A percentile compares a stretch with the other conserved stretches of the same genome.
Conservation (phyloP, 2,329 filamentous ascomycete species). For the Amauroascus verrucosus region DNA sequence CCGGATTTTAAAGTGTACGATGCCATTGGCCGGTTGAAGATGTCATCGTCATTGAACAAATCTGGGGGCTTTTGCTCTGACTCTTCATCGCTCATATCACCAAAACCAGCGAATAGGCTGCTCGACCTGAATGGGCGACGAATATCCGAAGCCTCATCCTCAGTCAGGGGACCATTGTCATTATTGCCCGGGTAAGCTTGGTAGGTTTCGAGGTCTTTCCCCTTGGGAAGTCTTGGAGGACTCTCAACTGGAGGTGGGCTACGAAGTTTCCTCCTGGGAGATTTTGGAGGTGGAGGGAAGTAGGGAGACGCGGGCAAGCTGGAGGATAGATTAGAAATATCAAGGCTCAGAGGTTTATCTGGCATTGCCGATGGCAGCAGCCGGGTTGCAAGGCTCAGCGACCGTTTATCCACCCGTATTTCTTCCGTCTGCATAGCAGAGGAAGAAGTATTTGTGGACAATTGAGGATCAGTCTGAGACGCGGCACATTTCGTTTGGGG, state of each 20-base stretch:
- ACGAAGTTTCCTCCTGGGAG: constrained; percentile 22
- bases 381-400: constrained; percentile 64
- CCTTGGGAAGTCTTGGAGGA: constrained; percentile 30
- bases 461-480: constrained; percentile 60
- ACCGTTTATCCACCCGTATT: constrained; percentile 70
- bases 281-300: constrained; percentile 28
- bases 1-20: constrained; percentile 35
- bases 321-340: constrained; percentile 16
- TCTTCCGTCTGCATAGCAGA: constrained; percentile 76
- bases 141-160: constrained; percentile 43
- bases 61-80: constrained; percentile 21
- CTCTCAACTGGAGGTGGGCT: constrained; percentile 33
- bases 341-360: constrained; percentile 38
- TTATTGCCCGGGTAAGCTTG: constrained; percentile 70
- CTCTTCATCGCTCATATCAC: constrained; percentile 51
- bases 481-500: constrained; percentile 70
- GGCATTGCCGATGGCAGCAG: constrained; percentile 67
- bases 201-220: constrained; percentile 35
- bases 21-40: constrained; percentile 37
- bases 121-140: constrained; percentile 65
- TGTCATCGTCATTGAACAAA: constrained; percentile 36
- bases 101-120: constrained; percentile 79
- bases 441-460: constrained; percentile 41
- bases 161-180: constrained; percentile 63
- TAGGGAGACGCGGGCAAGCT: constrained; percentile 28